Evolutionary conservation across 306 rosid genomes (phyloP).

Genomic region (Prunus campanulata): DNA sequence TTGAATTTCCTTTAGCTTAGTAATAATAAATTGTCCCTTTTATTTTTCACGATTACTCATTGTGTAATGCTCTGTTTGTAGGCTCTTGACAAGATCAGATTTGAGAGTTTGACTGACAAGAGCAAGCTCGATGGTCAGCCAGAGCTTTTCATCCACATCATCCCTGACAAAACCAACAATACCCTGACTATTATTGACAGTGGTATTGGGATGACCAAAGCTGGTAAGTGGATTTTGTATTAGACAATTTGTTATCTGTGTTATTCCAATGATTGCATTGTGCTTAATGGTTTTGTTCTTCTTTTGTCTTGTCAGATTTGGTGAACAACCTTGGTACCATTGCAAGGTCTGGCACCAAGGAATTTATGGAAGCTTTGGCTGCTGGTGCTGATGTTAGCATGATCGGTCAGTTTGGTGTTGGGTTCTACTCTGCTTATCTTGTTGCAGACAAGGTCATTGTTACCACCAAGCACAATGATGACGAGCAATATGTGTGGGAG

Average conservation of each 20-base stretch:
- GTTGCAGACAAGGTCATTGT: conserved; percentile 90
- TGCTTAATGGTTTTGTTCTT: not conserved
- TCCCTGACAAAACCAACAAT: conserved; percentile 81
- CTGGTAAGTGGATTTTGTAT: conserved; percentile 45
- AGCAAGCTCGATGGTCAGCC: conserved; percentile 94
- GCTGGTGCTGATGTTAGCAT: conserved; percentile 99
- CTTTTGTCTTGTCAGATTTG: conserved; percentile 53
- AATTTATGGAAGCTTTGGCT: conserved; percentile 95
- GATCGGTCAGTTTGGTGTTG: conserved; percentile 97
- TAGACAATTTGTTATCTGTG: not conserved
- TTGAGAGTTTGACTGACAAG: conserved; percentile 89
- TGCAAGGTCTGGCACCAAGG: conserved; percentile 97
- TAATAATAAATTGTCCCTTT: not conserved
- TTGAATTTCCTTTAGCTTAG: not conserved
- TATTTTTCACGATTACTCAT: not conserved
- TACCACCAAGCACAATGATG: conserved; percentile 89
- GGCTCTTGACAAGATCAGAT: conserved; percentile 90
- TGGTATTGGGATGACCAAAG: conserved; percentile 96
- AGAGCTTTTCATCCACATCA: conserved; percentile 78
- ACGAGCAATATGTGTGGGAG: conserved; percentile 93
- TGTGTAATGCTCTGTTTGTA: not conserved
- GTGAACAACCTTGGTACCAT: conserved; percentile 96
- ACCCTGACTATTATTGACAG: conserved; percentile 78
- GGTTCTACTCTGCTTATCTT: conserved; percentile 93
- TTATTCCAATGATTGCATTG: not conserved